Evolutionary conservation across 177 flowering plant species (phyloP), one percentile per base, ranked within the genome.

Genomic region (Vitis hybrid): DNA sequence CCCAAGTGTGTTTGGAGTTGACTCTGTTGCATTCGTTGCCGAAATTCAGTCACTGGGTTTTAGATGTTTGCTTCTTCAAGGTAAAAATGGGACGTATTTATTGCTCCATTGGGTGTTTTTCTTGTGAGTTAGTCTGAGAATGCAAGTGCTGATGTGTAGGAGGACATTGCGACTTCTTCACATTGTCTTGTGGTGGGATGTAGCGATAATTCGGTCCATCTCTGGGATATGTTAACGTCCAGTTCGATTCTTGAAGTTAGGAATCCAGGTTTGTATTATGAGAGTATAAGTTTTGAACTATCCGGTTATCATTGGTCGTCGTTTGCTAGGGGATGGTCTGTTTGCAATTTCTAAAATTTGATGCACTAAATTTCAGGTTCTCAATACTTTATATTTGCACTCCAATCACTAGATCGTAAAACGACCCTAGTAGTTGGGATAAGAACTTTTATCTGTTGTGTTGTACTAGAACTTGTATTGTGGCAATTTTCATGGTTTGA

Each of bases 21-120:
- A 65, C 30, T n/a, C 69, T 88, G 23, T 51, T 83, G 12, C 82
- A 74, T 23, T 65, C 77, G 5, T 72, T 95, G 75, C 93, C 98
- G 4, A 91, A 74, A 74, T 87, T 90, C 66, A 66, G 75, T 67
- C 87, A 90, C 58, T 95, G 99, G 98, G 90, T 95, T 62, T 70
- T 93, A 81, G 99, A 95, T 80, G 90, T 80, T 74, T 77, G 82
- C 78, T 90, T 93, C 84, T 74, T 95, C 67, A 81, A 89, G 97
- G 98, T 91, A 73, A 66, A 4, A 19, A 7, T 49, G 23, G 0
- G 45, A 40, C 45, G 45, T 40, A 5, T 40, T 40, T 7, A 3
- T 40, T 40, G 45, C 45, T 40, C 8, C 45, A 40, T 40, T 40
- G 8, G 45, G 6, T 40, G 6, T 52, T 62, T 13, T 71, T 40